Evolutionary conservation across 768 basidiomycete species (phyloP).

Genomic region (Floccularia luteovirens): DNA sequence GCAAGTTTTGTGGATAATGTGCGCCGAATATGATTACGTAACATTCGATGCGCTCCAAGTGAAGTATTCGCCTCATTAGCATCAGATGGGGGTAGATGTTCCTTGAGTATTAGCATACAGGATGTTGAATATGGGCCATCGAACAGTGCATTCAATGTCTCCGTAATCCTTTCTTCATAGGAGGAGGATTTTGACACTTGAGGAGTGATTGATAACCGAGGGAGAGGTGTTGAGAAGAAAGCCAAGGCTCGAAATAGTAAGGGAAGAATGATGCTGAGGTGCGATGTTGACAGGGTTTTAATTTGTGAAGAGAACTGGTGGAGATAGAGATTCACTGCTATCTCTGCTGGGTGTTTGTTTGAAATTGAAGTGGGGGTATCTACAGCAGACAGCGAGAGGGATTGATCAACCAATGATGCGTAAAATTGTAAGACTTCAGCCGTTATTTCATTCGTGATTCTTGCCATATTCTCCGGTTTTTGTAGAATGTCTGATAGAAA

Average conservation of each 20-base stretch:
- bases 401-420: conserved; percentile 46
- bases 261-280: conserved; percentile 53
- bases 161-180: conserved; percentile 50
- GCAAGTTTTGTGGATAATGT: conserved; percentile 56
- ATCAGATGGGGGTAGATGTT: conserved; percentile 44
- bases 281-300: conserved; percentile 47
- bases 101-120: conserved; percentile 57
- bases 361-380: conserved; percentile 25
- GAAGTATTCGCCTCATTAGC: conserved; percentile 23
- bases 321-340: conserved; percentile 57
- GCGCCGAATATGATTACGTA: conserved; percentile 58
- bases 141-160: conserved; percentile 48
- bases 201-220: conserved; percentile 51
- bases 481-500: conserved; percentile 48
- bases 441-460: conserved; percentile 53
- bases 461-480: conserved; percentile 44
- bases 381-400: conserved; percentile 48
- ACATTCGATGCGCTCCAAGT: conserved; percentile 52
- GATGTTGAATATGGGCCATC: conserved; percentile 58
- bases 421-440: conserved; percentile 54
- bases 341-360: conserved; percentile 49
- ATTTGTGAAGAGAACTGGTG: conserved; percentile 54
- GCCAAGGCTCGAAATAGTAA: conserved; percentile 67
- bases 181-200: conserved; percentile 25
- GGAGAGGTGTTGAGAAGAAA: conserved; percentile 58